Conservation (phyloP, 345 rosid genomes). For the Murraya koenigii region DNA sequence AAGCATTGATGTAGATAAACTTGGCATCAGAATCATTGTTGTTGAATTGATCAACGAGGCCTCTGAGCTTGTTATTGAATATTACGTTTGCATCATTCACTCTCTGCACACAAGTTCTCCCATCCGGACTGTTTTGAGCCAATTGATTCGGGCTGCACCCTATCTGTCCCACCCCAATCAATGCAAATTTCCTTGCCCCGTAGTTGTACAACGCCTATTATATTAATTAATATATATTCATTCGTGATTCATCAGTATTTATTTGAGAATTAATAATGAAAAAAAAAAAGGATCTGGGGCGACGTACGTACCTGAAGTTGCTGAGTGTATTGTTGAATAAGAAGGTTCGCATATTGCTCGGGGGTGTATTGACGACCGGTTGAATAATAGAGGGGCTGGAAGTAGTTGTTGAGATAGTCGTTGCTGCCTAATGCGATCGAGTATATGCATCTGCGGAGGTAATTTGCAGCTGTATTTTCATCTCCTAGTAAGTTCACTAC, state of each 20-base stretch:
- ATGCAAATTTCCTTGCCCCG: conserved; percentile 81
- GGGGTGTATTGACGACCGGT: conserved; percentile 51
- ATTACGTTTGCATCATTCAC: conserved; percentile 65
- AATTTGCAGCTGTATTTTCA: conserved; percentile 43
- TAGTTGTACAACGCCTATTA: conserved; percentile 52
- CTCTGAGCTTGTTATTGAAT: conserved; percentile 66
- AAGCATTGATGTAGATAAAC: conserved; percentile 63
- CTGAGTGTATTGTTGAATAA: conserved; percentile 47
- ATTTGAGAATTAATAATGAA: too few relatives aligned
- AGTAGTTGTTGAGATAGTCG: conserved; percentile 92
- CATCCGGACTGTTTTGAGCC: conserved; percentile 63
- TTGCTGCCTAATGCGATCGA: conserved; percentile 84
- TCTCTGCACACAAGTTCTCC: conserved; percentile 55
- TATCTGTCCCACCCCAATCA: conserved; percentile 75
- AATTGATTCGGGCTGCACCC: conserved; percentile 88
- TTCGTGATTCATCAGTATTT: too few relatives aligned
- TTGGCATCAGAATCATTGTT: conserved; percentile 46
- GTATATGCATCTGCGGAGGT: conserved; percentile 64
- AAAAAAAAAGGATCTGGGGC: too few relatives aligned
- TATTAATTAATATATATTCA: too few relatives aligned
- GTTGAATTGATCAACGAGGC: conserved; percentile 68
- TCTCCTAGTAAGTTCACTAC: conserved; percentile 61
- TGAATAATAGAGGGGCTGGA: conserved; percentile 69
- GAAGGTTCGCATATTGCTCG: conserved; percentile 55
- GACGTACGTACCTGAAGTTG: conserved; percentile 53